phyloP scores from a whole-genome alignment of 257 asterid species.

The Plantago ovata region DNA sequence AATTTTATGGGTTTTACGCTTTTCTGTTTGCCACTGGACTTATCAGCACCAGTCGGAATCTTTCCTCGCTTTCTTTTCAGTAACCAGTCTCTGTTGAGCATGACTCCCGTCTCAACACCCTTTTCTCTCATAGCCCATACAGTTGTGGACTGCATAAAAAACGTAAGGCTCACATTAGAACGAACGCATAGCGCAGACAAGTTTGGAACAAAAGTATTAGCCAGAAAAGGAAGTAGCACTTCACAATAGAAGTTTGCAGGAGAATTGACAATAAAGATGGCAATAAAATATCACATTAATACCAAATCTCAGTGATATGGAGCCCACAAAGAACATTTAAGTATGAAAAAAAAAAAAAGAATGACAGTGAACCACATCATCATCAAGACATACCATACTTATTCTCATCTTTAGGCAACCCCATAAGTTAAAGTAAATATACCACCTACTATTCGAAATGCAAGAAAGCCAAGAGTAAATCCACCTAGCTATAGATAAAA shows the following conservation, averaged over 20 bases:
- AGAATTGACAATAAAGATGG: constrained; percentile 1
- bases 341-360: background rate
- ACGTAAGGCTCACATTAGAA: too few species aligned
- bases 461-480: background rate
- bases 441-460: background rate
- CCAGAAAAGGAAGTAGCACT: constrained; percentile 1
- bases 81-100: constrained; percentile 50
- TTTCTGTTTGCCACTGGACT: constrained; percentile 29
- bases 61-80: constrained; percentile 57
- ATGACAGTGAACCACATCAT: background rate
- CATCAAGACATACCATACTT: background rate
- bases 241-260: background rate
- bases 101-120: constrained; percentile 34
- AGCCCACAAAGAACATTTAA: background rate
- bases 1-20: constrained; percentile 30
- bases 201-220: background rate
- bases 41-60: constrained; percentile 40
- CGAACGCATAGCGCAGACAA: constrained; percentile 3
- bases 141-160: constrained; percentile 19
- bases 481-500: background rate
- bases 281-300: background rate
- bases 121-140: constrained; percentile 39
- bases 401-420: background rate
- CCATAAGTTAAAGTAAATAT: background rate
- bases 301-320: constrained; percentile 2